Base-by-base conservation (phyloP, 129 eudicot species). In the Lactuca saligna region DNA sequence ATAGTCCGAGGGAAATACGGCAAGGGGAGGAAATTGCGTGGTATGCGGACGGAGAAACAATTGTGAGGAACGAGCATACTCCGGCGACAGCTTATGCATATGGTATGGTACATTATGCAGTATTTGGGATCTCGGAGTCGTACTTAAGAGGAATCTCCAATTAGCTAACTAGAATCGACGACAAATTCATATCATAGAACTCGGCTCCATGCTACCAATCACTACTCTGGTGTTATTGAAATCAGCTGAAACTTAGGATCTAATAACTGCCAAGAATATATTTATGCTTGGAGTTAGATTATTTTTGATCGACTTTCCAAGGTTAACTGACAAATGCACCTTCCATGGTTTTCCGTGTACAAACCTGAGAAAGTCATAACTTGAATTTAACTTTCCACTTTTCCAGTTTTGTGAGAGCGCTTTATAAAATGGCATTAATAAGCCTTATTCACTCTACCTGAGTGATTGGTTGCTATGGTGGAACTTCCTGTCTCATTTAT, bases 1-100 rank as follows among this genome's bases (percentile, higher is more conserved):
- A 17, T 74, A 94, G 97, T 82, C 99, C 93, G 17, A 82, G 92
- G 77, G 99, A 94, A 70, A 94, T 94, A 74, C 81, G 89, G 66
- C 97, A 87, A 60, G 99, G 98, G 63, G 97, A 94, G 84, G 99
- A 94, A 78, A 90, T 94, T 73, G 90, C 99, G 15, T 93, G 98
- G 98, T 93, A 93, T 74, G 97, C 99, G 9, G 99, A 94, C 65
- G 99, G 99, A 16, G 99, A 94, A 79, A 83, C 96, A 8, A 82
- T 94, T 70, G 93, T 90, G 68, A 75, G 99, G 76, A 87, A 78
- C 61, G 99, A 94, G 87, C 74, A 76, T 53, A 90, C 87, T 63
- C 85, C 83, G 3, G 75, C 97, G 11, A 85, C 83, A 50, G 99
- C 99, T 17, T 94, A 87, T 74, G 99, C 99, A 17, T 93, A 93